These are phyloP conservation scores for Heracleum sosnowskyi DNA, from an alignment of 129 eudicot genomes.

Conservation along the genomic window DNA sequence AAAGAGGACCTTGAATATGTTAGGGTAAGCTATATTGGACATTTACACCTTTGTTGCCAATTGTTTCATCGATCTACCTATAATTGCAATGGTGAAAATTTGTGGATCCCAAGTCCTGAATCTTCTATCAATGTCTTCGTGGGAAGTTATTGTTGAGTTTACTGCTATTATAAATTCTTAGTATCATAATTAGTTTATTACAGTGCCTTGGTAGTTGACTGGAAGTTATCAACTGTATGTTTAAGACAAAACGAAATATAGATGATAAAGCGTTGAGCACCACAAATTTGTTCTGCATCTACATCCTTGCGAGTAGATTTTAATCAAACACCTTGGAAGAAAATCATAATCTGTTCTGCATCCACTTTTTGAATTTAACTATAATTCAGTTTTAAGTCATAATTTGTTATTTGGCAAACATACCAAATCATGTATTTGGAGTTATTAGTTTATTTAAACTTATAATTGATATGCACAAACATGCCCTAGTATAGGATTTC, in stretches of 20 bases:
- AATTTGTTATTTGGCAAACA: not conserved
- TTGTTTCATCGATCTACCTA: not conserved
- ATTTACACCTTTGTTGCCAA: not conserved
- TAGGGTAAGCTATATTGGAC: constrained; percentile 40
- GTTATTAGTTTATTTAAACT: not conserved
- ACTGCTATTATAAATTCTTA: not conserved
- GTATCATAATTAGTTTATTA: too few species aligned
- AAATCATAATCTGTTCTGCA: too few species aligned
- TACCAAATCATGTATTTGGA: not conserved
- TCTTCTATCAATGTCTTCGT: not conserved
- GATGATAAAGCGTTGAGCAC: not conserved
- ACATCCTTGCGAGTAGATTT: not conserved
- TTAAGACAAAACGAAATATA: not conserved
- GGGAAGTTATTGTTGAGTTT: not conserved
- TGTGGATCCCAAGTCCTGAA: not conserved
- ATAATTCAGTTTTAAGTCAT: not conserved
- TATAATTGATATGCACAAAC: not conserved
- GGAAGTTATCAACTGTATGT: not conserved
- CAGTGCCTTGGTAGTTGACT: not conserved
- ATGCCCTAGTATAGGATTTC: not conserved
- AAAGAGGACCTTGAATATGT: constrained; percentile 97
- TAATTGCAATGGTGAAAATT: not conserved
- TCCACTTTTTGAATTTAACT: too few species aligned
- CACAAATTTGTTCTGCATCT: not conserved
- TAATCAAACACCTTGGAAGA: not conserved